Evolutionary conservation across 2,329 filamentous ascomycete species (phyloP).

Genomic region (Metarhizium album): DNA sequence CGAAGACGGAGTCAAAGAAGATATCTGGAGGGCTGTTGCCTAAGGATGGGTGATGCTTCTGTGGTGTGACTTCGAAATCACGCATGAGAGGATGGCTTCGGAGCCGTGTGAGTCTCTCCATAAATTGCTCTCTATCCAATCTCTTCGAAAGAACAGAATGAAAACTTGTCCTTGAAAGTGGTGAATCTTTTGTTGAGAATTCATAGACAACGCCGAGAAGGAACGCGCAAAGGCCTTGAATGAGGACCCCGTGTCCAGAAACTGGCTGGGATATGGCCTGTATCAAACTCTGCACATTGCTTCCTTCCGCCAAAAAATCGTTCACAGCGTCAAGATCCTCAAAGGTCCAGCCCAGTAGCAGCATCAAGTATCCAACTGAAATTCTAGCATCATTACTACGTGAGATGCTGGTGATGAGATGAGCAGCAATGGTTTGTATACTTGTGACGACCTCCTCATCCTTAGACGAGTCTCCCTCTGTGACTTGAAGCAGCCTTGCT

Average conservation of each 20-base stretch:
- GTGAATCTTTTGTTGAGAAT: constrained; percentile 95
- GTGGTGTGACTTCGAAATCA: constrained; percentile 80
- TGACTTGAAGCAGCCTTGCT: constrained; percentile 65
- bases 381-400: constrained; percentile 68
- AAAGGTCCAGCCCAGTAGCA: constrained; percentile 82
- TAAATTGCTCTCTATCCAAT: constrained; percentile 77
- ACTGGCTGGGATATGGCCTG: constrained; percentile 56
- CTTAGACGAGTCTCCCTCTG: constrained; percentile 76
- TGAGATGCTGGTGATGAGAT: constrained; percentile 71
- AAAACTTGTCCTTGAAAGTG: constrained; percentile 69
- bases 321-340: constrained; percentile 87
- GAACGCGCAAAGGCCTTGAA: constrained; percentile 75
- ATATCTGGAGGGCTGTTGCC: constrained; percentile 58
- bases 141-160: constrained; percentile 67
- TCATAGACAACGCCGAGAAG: constrained; percentile 86
- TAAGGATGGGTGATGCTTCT: constrained; percentile 44
- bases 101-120: constrained; percentile 68
- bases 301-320: constrained; percentile 85
- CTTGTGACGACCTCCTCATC: constrained; percentile 94
- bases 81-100: constrained; percentile 69
- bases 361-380: constrained; percentile 76
- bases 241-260: constrained; percentile 49
- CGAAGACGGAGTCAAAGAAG: constrained; percentile 75
- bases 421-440: constrained; percentile 77
- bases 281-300: constrained; percentile 78